phyloP scores from a whole-genome alignment of 2,329 filamentous ascomycete genomes.

The Dactylellina cionopaga region DNA sequence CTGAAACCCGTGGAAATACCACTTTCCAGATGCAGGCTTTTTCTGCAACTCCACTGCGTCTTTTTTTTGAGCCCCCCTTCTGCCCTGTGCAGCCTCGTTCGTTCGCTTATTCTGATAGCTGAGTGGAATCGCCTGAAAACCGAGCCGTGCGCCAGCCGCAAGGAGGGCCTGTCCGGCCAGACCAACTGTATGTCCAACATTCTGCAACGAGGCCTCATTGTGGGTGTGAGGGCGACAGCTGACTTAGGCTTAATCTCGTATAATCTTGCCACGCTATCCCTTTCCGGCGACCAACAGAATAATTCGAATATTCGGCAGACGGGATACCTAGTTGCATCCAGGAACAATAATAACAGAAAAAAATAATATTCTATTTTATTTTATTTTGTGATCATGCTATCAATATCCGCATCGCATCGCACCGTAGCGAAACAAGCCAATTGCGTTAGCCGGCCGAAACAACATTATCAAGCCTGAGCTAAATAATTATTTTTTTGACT shows the following conservation, averaged over 20 bases:
- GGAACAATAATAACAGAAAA: constrained; percentile 8
- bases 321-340: constrained; percentile 18
- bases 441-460: constrained; percentile 28
- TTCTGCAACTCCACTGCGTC: constrained; percentile 37
- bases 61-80: constrained; percentile 32
- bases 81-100: constrained; percentile 44
- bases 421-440: too few relatives aligned
- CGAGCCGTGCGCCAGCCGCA: constrained; percentile 50
- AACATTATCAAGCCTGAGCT: constrained; percentile 8
- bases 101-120: constrained; percentile 48
- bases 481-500: constrained; percentile 4
- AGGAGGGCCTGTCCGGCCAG: constrained; percentile 36
- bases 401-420: neutral
- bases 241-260: constrained; percentile 37
- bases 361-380: too few relatives aligned
- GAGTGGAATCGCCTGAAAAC: constrained; percentile 51
- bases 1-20: constrained; percentile 31
- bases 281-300: constrained; percentile 30
- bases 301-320: constrained; percentile 39
- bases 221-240: constrained; percentile 15
- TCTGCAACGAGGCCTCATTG: constrained; percentile 21
- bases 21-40: constrained; percentile 34
- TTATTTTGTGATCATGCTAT: neutral
- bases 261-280: constrained; percentile 18
- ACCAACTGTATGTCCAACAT: constrained; percentile 24